A percentile compares a stretch with the other conserved stretches of the same genome.
These are phyloP conservation scores for Bothriochloa decipiens DNA, from an alignment of 176 grass and related monocot species.

Conservation along the genomic window DNA sequence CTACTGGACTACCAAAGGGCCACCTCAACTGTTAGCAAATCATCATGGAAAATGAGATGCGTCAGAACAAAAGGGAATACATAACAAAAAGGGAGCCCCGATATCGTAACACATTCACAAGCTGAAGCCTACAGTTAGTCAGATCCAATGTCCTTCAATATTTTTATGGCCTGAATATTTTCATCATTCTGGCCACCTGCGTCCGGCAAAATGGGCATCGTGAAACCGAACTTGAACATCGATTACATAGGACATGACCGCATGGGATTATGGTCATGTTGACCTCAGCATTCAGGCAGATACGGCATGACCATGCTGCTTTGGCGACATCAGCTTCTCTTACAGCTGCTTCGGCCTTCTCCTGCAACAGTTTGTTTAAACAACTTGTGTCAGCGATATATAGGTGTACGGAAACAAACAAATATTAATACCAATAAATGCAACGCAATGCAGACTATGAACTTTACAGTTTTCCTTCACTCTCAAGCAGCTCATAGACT, in stretches of 20 bases:
- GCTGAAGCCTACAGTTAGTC: not conserved
- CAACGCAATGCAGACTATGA: not conserved
- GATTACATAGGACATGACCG: slow-evolving; percentile 83
- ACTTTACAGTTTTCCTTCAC: not conserved
- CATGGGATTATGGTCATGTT: slow-evolving; percentile 82
- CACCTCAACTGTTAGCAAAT: slow-evolving; percentile 4
- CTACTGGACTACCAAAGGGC: not conserved
- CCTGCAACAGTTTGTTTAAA: slow-evolving; percentile 52
- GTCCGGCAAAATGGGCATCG: slow-evolving; percentile 94
- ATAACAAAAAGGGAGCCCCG: slow-evolving; percentile 9
- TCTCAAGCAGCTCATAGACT: not conserved
- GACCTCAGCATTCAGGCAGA: slow-evolving; percentile 81
- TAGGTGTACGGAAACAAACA: not conserved
- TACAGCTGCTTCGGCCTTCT: slow-evolving; percentile 69
- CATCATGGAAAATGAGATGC: slow-evolving; percentile 11
- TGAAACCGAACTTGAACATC: slow-evolving; percentile 74
- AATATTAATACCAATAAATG: not conserved
- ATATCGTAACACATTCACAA: not conserved
- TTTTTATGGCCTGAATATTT: slow-evolving; percentile 86
- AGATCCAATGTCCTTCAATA: not conserved
- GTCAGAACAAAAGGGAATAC: not conserved
- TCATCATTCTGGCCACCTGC: slow-evolving; percentile 75
- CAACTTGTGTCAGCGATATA: not conserved
- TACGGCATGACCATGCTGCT: slow-evolving; percentile 84
- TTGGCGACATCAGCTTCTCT: slow-evolving; percentile 89